Conservation (phyloP, 805 yeast species). For the Barnettozyma pratensis region DNA sequence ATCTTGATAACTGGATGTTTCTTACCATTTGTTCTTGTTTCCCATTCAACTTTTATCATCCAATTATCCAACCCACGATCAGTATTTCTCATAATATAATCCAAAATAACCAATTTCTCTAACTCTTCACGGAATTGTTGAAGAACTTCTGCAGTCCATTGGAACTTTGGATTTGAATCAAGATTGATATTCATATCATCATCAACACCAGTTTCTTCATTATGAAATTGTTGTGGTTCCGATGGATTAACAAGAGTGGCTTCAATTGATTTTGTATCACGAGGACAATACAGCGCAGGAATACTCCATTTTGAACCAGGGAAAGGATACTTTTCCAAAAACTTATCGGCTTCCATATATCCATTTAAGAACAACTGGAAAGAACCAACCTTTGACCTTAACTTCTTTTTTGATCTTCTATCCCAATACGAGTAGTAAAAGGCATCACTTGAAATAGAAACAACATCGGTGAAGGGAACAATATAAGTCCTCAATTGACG, state of each 20-base stretch:
- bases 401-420: constrained; percentile 18
- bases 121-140: constrained; percentile 53
- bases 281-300: constrained; percentile 8
- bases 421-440: constrained; percentile 48
- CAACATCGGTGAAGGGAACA: constrained; percentile 63
- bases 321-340: constrained; percentile 50
- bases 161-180: constrained; percentile 28
- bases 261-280: not conserved
- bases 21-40: constrained; percentile 12
- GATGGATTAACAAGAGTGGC: not conserved
- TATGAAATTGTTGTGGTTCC: not conserved
- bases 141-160: constrained; percentile 49
- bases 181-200: constrained; percentile 1
- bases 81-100: constrained; percentile 69
- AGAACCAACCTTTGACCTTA: constrained; percentile 52
- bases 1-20: constrained; percentile 40
- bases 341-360: constrained; percentile 56
- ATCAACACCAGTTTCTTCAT: not conserved
- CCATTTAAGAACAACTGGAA: constrained; percentile 58
- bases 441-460: constrained; percentile 26
- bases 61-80: constrained; percentile 73
- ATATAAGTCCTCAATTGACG: constrained; percentile 51
- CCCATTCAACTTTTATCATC: constrained; percentile 62
- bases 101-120: constrained; percentile 65
- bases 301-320: constrained; percentile 37